A percentile compares a stretch with the other conserved stretches of the same genome.
These are phyloP conservation scores for Vigna hirtella DNA, from an alignment of 306 rosid species.

Conservation along the genomic window DNA sequence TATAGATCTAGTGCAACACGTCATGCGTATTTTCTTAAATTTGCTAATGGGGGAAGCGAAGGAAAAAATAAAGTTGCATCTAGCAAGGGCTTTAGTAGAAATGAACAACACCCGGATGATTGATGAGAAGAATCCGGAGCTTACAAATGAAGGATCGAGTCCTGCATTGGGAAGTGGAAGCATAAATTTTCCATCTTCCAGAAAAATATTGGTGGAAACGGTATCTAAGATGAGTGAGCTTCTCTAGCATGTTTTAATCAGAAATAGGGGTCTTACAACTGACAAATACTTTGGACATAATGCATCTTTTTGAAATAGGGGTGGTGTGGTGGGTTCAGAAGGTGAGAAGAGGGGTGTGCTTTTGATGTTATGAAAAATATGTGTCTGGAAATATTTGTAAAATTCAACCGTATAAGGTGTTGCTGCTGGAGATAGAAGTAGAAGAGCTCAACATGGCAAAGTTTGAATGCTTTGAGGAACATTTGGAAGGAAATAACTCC, in stretches of 20 bases:
- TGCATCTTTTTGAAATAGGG: background rate
- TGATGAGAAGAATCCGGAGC: background rate
- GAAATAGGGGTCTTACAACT: background rate
- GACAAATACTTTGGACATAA: background rate
- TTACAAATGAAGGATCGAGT: background rate
- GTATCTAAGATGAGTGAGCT: background rate
- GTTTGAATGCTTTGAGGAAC: background rate
- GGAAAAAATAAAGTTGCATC: background rate
- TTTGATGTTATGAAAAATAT: background rate
- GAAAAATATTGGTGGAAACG: background rate
- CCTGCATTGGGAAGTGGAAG: background rate
- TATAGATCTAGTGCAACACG: background rate
- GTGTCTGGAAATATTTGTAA: background rate
- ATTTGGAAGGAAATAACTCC: background rate
- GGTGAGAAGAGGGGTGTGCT: background rate
- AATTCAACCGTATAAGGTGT: background rate
- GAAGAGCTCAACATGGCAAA: background rate
- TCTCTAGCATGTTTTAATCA: background rate
- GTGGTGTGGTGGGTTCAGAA: background rate
- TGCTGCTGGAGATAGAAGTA: background rate
- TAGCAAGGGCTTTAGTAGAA: background rate
- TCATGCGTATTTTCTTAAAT: background rate
- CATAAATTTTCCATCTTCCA: background rate
- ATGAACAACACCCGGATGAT: background rate
- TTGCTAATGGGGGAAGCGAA: background rate